These are phyloP conservation scores for Picea sitchensis DNA, from an alignment of 75 land plant species.

Conservation along the genomic window DNA sequence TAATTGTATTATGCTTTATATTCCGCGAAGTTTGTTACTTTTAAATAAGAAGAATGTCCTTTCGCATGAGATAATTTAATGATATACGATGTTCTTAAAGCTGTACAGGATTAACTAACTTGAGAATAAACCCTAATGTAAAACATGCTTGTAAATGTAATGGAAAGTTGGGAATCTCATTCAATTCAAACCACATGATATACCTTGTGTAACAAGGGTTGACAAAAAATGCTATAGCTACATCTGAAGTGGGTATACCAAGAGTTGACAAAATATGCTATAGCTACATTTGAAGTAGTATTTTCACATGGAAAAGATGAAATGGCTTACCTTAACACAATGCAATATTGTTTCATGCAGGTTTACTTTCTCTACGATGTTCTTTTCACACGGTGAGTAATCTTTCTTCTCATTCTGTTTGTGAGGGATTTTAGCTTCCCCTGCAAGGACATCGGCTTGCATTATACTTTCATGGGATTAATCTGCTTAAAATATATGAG, in stretches of 20 bases:
- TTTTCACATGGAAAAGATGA: not conserved
- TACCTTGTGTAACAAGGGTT: not conserved
- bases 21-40: not conserved
- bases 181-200: not conserved
- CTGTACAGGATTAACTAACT: not conserved
- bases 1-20: not conserved
- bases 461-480: not conserved
- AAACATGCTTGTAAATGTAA: not conserved
- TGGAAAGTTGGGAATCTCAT: not conserved
- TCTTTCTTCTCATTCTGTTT: not conserved
- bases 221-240: not conserved
- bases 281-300: not conserved
- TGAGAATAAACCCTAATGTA: not conserved
- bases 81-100: not conserved
- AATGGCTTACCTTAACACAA: not conserved
- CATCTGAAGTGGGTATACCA: too few relatives aligned
- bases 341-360: slow-evolving; percentile 33
- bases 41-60: not conserved
- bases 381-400: slow-evolving; percentile 83
- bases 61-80: too few relatives aligned
- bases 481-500: not conserved
- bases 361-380: slow-evolving; percentile 89
- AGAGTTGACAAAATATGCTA: too few relatives aligned
- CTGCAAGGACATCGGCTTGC: not conserved
- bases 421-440: not conserved